These are phyloP conservation scores for Pestalotiopsis sp. DNA, from an alignment of 2,329 filamentous ascomycete species.

Conservation along the genomic window DNA sequence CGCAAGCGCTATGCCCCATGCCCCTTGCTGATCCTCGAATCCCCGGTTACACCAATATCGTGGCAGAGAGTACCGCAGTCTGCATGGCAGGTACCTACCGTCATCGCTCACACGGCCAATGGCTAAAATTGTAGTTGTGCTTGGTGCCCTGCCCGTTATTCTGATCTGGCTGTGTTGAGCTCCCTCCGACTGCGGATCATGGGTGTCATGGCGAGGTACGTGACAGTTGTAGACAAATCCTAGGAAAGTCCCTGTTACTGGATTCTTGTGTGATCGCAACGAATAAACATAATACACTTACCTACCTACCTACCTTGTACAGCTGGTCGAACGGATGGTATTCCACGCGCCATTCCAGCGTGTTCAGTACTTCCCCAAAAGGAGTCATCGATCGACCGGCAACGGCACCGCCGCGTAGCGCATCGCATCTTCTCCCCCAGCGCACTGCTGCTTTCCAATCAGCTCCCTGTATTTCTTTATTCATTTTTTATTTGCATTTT, in stretches of 20 bases:
- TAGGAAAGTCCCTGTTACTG: not conserved
- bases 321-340: conserved; percentile 3
- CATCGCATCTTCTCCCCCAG: conserved; percentile 7
- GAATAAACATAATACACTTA: not conserved
- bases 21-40: conserved; percentile 5
- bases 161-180: not conserved
- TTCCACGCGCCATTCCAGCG: conserved; percentile 13
- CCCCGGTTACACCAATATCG: not conserved
- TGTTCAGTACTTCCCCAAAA: conserved; percentile 14
- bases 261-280: not conserved
- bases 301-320: conserved; percentile 11
- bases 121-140: not conserved
- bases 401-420: conserved; percentile 5
- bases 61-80: not conserved
- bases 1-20: not conserved
- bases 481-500: not conserved
- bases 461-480: not conserved
- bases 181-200: not conserved
- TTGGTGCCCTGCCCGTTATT: not conserved
- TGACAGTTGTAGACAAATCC: not conserved
- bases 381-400: conserved; percentile 19
- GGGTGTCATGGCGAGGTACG: not conserved
- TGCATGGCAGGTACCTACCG: not conserved
- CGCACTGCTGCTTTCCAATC: not conserved
- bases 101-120: not conserved